These are phyloP conservation scores for Lodderomyces pseudojiufengensis DNA, from an alignment of 1,139 yeast species.

Conservation along the genomic window DNA sequence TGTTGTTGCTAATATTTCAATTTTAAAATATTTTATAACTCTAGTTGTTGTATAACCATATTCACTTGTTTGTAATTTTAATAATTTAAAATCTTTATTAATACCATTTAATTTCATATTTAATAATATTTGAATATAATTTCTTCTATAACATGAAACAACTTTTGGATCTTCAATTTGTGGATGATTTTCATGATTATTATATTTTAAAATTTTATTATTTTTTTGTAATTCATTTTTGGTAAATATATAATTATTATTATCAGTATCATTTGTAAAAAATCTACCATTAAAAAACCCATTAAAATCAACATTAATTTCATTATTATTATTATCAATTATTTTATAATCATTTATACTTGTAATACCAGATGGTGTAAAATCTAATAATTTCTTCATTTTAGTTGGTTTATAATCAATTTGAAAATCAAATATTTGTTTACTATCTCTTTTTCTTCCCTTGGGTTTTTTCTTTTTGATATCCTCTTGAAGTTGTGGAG, in stretches of 20 bases:
- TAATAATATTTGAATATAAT: conserved; percentile 38
- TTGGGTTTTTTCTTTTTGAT: conserved; percentile 16
- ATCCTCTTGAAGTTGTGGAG: background rate
- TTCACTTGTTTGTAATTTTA: conserved; percentile 33
- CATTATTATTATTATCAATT: conserved; percentile 29
- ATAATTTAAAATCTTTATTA: conserved; percentile 23
- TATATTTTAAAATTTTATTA: conserved; percentile 1
- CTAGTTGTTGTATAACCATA: conserved; percentile 35
- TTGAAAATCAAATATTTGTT: conserved; percentile 12
- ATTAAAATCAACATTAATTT: conserved; percentile 24
- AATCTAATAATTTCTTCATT: conserved; percentile 28
- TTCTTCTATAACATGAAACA: conserved; percentile 45
- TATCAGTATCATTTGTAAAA: conserved; percentile 42
- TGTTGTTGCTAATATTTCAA: conserved; percentile 38
- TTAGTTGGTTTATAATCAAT: conserved; percentile 29
- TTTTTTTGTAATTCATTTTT: conserved; percentile 16
- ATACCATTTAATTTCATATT: conserved; percentile 35
- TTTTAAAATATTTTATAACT: conserved; percentile 38
- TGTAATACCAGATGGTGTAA: conserved; percentile 20
- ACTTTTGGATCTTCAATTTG: conserved; percentile 31
- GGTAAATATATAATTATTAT: conserved; percentile 32
- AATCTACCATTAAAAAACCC: conserved; percentile 45
- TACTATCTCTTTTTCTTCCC: conserved; percentile 12
- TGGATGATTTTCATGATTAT: conserved; percentile 4
- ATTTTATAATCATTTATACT: conserved; percentile 24